Conservation (phyloP, 169 alveolate species). For the Plasmodium gallinaceum region DNA sequence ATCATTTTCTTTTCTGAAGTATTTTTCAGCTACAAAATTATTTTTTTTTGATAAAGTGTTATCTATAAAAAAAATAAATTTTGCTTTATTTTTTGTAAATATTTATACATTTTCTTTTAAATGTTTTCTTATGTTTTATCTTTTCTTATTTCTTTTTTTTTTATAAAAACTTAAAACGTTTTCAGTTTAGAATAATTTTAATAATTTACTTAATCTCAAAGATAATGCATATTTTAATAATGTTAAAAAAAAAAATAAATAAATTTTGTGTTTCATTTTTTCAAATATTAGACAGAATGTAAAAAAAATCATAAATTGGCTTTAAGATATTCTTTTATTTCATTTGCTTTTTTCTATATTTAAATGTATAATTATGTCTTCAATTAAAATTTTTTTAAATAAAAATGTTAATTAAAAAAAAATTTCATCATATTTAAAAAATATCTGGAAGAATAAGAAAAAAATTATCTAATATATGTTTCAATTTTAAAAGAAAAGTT, state of each 20-base stretch:
- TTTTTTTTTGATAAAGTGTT: constrained; percentile 1
- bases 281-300: constrained; percentile 3
- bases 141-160: not conserved
- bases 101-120: constrained; percentile 7
- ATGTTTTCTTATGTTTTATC: not conserved
- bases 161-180: too few species aligned
- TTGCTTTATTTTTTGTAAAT: not conserved
- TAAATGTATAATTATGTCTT: too few species aligned
- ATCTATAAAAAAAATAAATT: constrained; percentile 25
- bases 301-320: too few species aligned
- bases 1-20: constrained; percentile 18
- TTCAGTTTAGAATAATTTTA: too few species aligned
- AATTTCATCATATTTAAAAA: too few species aligned
- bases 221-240: constrained; percentile 30
- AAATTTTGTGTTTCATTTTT: constrained; percentile 29
- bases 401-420: too few species aligned
- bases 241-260: constrained; percentile 22
- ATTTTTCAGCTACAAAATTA: constrained; percentile 13
- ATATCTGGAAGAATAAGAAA: too few species aligned
- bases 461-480: too few species aligned
- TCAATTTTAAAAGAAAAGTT: too few species aligned
- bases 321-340: too few species aligned
- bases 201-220: constrained; percentile 24
- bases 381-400: too few species aligned
- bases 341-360: too few species aligned